Conservation (phyloP, 2,329 filamentous ascomycete genomes). For the Diaporthe capsici region DNA sequence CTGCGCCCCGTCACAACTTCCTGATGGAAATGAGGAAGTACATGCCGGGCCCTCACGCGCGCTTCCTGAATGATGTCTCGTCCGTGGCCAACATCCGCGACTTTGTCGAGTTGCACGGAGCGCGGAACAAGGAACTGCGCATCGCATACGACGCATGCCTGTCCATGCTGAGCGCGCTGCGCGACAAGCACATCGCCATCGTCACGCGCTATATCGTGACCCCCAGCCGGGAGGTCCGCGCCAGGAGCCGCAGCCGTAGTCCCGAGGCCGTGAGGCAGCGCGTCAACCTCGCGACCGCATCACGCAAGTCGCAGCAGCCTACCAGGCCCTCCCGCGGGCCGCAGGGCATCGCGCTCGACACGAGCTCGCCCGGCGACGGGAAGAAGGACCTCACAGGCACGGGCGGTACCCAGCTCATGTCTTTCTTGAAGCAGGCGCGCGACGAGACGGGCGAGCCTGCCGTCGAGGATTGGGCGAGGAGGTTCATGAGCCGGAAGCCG, state of each 20-base stretch:
- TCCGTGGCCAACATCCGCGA: constrained; percentile 88
- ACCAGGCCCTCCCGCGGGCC: constrained; percentile 33
- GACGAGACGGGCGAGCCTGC: constrained; percentile 97
- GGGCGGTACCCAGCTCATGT: constrained; percentile 92
- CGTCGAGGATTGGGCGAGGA: constrained; percentile 74
- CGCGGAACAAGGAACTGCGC: constrained; percentile 74
- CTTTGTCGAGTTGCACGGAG: constrained; percentile 76
- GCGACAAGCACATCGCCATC: constrained; percentile 96
- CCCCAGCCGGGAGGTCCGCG: constrained; percentile 82
- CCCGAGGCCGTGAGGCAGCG: constrained; percentile 64
- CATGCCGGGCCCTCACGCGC: constrained; percentile 94
- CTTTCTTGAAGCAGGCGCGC: constrained; percentile 95
- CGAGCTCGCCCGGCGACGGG: constrained; percentile 48
- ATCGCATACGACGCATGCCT: constrained; percentile 93
- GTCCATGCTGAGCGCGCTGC: constrained; percentile 76
- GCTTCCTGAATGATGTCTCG: constrained; percentile 86
- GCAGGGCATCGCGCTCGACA: constrained; percentile 49
- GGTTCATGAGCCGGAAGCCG: constrained; percentile 69
- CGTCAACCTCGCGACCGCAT: constrained; percentile 75
- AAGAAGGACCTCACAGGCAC: constrained; percentile 83
- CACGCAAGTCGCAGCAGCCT: constrained; percentile 53
- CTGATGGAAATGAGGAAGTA: constrained; percentile 97
- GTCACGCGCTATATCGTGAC: constrained; percentile 96
- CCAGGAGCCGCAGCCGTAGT: constrained; percentile 72
- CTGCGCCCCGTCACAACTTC: constrained; percentile 82